phyloP scores from a whole-genome alignment of 257 asterid genomes.

The Solanum piurae region DNA sequence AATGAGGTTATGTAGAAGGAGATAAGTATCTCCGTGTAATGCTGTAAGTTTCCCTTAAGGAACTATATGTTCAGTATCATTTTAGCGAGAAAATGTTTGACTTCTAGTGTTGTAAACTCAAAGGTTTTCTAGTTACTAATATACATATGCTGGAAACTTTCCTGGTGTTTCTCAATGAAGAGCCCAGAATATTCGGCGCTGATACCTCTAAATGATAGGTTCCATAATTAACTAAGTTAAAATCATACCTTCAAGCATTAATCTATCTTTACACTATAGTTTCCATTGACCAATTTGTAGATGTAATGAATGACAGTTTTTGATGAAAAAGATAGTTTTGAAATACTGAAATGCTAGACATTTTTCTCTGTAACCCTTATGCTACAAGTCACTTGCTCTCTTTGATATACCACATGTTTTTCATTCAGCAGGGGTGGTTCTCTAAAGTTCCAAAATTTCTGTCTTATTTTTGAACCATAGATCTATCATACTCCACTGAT shows the following conservation, averaged over 20 bases:
- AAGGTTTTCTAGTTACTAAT: neutral
- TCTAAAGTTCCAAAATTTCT: neutral
- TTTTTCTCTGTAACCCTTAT: neutral
- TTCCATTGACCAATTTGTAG: neutral
- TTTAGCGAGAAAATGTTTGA: neutral
- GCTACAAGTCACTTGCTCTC: neutral
- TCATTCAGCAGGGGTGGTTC: neutral
- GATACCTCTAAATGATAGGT: neutral
- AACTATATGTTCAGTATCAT: neutral
- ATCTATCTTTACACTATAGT: neutral
- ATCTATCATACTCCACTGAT: slow-evolving; percentile 34
- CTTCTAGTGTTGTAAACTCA: neutral
- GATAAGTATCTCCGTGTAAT: neutral
- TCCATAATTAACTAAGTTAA: neutral
- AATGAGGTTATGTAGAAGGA: neutral
- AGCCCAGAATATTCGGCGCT: neutral
- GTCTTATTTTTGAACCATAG: slow-evolving; percentile 19
- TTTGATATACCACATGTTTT: neutral
- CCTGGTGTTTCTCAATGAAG: neutral
- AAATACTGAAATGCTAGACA: neutral
- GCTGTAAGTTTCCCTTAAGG: neutral
- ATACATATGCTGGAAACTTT: neutral
- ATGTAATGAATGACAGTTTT: neutral
- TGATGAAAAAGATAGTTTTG: neutral
- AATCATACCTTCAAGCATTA: neutral